Evolutionary conservation across 179 eudicot genomes (phyloP).

Genomic region (Beta macrorhiza): DNA sequence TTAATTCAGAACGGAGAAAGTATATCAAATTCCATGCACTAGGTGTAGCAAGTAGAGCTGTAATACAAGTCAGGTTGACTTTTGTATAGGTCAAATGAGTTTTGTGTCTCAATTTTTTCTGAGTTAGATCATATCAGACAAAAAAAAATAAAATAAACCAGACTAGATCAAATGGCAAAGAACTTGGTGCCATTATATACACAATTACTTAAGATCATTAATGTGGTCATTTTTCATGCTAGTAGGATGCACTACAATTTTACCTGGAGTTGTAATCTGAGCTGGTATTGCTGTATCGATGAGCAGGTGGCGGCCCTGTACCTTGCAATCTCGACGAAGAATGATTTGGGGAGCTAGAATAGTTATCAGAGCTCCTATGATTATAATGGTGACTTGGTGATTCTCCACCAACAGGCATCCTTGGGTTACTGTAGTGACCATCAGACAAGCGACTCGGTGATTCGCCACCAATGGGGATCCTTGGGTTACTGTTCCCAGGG

Average conservation of each 20-base stretch:
- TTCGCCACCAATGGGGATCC: background rate
- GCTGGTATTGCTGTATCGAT: background rate
- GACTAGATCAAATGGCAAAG: too few relatives aligned
- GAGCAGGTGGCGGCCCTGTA: constrained; percentile 12
- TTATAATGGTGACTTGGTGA: background rate
- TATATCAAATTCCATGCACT: too few relatives aligned
- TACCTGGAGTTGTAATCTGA: constrained; percentile 32
- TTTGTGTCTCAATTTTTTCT: too few relatives aligned
- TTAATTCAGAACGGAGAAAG: too few relatives aligned
- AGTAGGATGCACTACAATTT: background rate
- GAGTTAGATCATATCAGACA: too few relatives aligned
- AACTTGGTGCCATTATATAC: too few relatives aligned
- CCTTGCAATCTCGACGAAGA: constrained; percentile 15
- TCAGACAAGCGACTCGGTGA: background rate
- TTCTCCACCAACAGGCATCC: background rate
- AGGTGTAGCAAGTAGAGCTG: too few relatives aligned
- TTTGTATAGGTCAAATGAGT: too few relatives aligned
- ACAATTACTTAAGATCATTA: too few relatives aligned
- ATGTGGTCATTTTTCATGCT: too few relatives aligned
- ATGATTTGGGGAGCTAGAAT: background rate
- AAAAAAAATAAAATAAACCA: too few relatives aligned
- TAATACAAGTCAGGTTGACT: too few relatives aligned
- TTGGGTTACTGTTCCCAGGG: background rate
- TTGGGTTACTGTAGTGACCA: background rate
- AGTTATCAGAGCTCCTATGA: background rate